phyloP scores from a whole-genome alignment of 305 asterid genomes.

The Fraxinus nigra region DNA sequence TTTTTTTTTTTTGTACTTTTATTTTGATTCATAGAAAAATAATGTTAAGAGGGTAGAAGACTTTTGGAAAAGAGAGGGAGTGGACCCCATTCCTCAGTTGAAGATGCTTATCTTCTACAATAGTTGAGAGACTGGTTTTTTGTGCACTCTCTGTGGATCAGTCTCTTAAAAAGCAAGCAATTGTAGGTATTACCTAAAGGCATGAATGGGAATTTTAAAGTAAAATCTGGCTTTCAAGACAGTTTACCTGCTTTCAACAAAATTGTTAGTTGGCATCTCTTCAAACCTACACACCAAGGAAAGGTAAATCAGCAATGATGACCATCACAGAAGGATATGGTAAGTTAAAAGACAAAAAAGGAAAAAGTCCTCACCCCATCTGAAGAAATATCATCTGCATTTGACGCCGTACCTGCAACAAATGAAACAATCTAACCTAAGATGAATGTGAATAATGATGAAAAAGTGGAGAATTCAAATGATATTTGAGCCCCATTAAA shows the following conservation, averaged over 20 bases:
- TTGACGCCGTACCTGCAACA: constrained; percentile 75
- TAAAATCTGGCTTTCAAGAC: constrained; percentile 5
- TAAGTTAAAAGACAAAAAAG: not conserved
- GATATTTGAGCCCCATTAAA: not conserved
- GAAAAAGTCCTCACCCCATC: constrained; percentile 63
- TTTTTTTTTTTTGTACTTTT: not conserved
- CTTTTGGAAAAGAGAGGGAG: not conserved
- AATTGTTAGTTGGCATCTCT: constrained; percentile 95
- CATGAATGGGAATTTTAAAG: not conserved
- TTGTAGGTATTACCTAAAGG: not conserved
- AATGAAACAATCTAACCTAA: constrained; percentile 9
- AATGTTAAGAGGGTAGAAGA: not conserved
- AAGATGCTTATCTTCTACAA: not conserved
- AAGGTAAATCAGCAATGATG: constrained; percentile 20
- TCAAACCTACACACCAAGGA: constrained; percentile 66
- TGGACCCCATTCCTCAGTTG: not conserved
- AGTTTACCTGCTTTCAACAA: constrained; percentile 84
- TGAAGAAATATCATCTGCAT: constrained; percentile 82
- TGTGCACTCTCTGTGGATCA: not conserved
- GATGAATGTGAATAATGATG: not conserved
- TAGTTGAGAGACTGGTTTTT: not conserved
- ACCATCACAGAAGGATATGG: constrained; percentile 3
- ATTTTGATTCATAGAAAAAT: not conserved
- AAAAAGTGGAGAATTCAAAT: not conserved
- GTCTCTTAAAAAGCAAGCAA: not conserved